These are phyloP conservation scores for Glycine latifolia DNA, from an alignment of 306 rosid genomes.

Conservation along the genomic window DNA sequence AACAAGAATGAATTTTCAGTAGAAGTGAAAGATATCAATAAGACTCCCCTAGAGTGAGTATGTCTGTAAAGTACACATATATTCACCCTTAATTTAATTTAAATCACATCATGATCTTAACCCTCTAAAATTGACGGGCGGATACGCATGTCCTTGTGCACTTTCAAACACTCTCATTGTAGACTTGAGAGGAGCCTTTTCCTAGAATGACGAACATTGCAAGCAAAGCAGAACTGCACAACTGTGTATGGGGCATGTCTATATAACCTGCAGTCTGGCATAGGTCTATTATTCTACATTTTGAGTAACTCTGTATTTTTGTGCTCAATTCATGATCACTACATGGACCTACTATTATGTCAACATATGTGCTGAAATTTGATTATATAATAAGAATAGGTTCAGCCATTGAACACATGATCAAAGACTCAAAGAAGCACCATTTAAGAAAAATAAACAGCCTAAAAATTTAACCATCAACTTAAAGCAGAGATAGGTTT, in stretches of 20 bases:
- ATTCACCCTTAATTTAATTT: too few species aligned
- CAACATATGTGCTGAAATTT: neutral
- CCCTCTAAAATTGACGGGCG: neutral
- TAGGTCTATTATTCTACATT: neutral
- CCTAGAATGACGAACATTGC: neutral
- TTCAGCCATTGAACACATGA: neutral
- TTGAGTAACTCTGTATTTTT: neutral
- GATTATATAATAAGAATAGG: neutral
- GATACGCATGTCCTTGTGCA: neutral
- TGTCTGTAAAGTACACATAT: neutral
- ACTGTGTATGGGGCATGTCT: neutral
- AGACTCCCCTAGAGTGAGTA: neutral
- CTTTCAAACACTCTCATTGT: slow-evolving; percentile 12
- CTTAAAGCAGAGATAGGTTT: slow-evolving; percentile 5
- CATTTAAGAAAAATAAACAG: slow-evolving; percentile 15
- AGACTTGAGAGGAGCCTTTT: neutral
- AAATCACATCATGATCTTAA: neutral
- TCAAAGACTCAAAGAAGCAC: neutral
- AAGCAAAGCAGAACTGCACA: too few species aligned
- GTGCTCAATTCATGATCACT: neutral
- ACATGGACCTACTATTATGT: slow-evolving; percentile 1
- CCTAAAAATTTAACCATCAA: slow-evolving; percentile 7
- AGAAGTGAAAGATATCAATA: neutral
- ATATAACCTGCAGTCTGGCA: neutral
- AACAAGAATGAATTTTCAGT: neutral